phyloP scores from a whole-genome alignment of 2,329 filamentous ascomycete species.

The Fusarium cyanostomum region DNA sequence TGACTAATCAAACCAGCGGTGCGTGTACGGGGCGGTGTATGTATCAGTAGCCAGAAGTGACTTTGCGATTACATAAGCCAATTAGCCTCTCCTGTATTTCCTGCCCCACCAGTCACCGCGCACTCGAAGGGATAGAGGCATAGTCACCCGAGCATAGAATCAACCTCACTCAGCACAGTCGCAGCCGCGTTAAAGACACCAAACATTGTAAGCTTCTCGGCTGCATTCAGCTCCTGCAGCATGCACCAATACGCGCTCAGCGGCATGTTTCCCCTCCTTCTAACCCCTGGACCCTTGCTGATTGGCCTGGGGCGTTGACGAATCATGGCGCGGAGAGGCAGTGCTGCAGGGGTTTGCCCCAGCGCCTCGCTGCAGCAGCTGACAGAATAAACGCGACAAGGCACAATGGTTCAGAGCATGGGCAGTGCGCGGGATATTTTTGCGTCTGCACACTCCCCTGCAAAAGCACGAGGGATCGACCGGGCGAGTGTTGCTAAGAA shows the following conservation, averaged over 20 bases:
- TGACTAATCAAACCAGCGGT: too few relatives aligned
- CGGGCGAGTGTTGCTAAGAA: conserved; percentile 34
- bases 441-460: too few relatives aligned
- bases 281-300: conserved; percentile 9
- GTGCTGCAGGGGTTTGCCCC: conserved; percentile 10
- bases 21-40: too few relatives aligned
- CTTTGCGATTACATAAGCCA: too few relatives aligned
- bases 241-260: conserved; percentile 17
- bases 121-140: background rate
- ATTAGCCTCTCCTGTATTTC: too few relatives aligned
- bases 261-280: background rate
- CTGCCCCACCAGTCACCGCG: conserved; percentile 24
- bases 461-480: too few relatives aligned
- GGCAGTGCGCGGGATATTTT: too few relatives aligned
- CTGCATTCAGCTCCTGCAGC: conserved; percentile 17
- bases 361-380: conserved; percentile 10
- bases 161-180: too few relatives aligned
- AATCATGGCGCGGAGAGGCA: conserved; percentile 27
- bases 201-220: conserved; percentile 25
- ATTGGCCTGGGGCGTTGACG: conserved; percentile 16
- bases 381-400: conserved; percentile 17
- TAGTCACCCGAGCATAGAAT: too few relatives aligned
- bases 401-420: too few relatives aligned
- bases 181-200: background rate
- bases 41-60: too few relatives aligned